These are phyloP conservation scores for Chaetomium strumarium DNA, from an alignment of 2,329 filamentous ascomycete genomes.

Conservation along the genomic window DNA sequence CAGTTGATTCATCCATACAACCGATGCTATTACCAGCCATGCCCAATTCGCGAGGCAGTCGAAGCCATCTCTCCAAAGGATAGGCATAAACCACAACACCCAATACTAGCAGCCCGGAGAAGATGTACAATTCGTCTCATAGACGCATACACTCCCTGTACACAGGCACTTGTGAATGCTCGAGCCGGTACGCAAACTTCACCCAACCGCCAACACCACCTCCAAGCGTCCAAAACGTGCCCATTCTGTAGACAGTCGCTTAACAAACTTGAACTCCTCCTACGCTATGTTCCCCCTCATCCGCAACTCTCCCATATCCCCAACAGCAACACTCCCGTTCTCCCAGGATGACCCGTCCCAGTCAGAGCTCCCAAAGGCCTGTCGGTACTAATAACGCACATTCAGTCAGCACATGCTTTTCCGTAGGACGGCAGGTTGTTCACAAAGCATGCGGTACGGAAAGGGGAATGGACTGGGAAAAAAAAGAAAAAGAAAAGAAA, in stretches of 20 bases:
- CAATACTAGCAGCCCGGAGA: neutral
- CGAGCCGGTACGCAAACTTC: no score
- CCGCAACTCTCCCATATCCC: conserved; percentile 2
- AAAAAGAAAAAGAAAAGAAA: conserved; percentile 9
- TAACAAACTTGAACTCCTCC: neutral
- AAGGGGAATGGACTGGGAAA: neutral
- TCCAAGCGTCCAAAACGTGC: neutral
- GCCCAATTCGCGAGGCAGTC: neutral
- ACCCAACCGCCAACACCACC: neutral
- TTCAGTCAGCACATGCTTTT: neutral
- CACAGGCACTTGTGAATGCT: no score
- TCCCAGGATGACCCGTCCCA: neutral
- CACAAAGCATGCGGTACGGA: neutral
- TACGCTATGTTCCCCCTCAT: neutral
- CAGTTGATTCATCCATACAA: neutral
- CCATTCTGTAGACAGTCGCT: neutral
- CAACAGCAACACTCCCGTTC: neutral
- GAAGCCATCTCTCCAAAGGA: neutral
- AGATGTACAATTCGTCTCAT: no score
- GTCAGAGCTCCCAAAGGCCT: neutral
- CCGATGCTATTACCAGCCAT: neutral
- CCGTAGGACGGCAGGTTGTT: neutral
- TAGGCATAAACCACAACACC: neutral
- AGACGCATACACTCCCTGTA: no score
- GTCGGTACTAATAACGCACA: conserved; percentile 2